Evolutionary conservation across 257 asterid species (phyloP), one percentile per base, ranked within the genome.

Genomic region (Ballota nigra): DNA sequence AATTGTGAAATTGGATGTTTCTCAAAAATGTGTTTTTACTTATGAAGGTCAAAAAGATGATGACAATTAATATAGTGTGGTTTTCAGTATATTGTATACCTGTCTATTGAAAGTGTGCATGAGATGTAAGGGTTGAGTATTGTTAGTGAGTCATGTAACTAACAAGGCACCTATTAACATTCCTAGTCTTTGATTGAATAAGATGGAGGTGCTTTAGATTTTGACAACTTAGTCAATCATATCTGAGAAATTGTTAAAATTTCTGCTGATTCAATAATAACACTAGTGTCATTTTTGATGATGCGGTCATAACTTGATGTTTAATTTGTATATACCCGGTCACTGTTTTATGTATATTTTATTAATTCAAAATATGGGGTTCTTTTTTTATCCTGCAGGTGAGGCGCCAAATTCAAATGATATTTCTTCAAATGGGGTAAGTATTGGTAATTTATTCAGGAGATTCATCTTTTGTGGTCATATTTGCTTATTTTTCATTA

Each of bases 391-490:
- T 43, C 55, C 70, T 83, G 77, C 84, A 94, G 98, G 99, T 92
- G 11, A 86, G 88, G 74, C 90, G 87, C 75, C 98, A 92, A 77
- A 71, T 95, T 66, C 91, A 91, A 81, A 89, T 75, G 87, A 95
- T 95, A 77, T 95, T 95, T 88, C 96, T 83, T 69, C 90, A 85
- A 59, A 85, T 95, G 97, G 98, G 97, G 97, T 91, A 87, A 82
- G 83, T 12, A 43, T 6, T 33, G 66, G 18, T 74, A 34, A 45
- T 47, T 66, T 52, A 8, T n/a, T 20, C 8, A 24, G 74, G 45
- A 70, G 40, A 40, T 16, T 71, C 68, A 43, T 28, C 38, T 71
- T 60, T 5, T 18, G n/a, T 59, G 22, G 8, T 22, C 22, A 22
- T 31, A 40, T 73, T 41, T 69, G 76, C 70, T 33, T 62, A 72